Base-by-base conservation (phyloP, 345 rosid genomes). In the Clarkia xantiana region DNA sequence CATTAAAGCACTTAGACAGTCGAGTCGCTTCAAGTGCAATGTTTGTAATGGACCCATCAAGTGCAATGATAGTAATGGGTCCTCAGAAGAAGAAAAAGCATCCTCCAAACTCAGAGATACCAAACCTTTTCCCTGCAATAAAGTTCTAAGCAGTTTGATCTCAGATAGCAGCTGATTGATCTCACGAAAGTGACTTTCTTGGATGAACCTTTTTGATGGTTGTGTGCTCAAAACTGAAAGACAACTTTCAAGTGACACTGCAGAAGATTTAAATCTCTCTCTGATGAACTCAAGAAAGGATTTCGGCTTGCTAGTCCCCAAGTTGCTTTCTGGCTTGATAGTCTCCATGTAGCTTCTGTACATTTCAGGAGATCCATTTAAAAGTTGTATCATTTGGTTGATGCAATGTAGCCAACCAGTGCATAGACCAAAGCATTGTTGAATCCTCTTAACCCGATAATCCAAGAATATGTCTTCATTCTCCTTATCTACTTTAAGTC, bases 391-490 rank as follows among this genome's bases (percentile, higher is more conserved):
- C 57, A 61, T 49, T 11, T 68, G 51, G 18, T 34, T 15, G 20
- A 65, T 16, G 54, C 52, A 14, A 0, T 61, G 48, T 47, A 22
- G 10, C 71, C 70, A 65, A 16, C 78, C 68, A 16, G 55, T 57
- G 17, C 17, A 15, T 1, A 38, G 14, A 0, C 52, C 67, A 59
- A 57, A 40, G 55, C 72, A 62, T 45, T 69, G 53, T 1, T 2
- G 10, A 25, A 78, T 71, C 49, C 40, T 47, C 36, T 65, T 2
- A 9, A 67, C 55, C 11, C 84, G 77, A 55, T 59, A 38, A 42
- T 74, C 80, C 57, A 77, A 45, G 57, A 42, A 71, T 47, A 77
- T 58, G 18, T 71, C 69, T 43, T 62, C 55, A 7, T 59, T 49
- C 17, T 55, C 72, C 0, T 59, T 43, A 56, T 19, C 49, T 17